A percentile compares a stretch with the other conserved stretches of the same genome.
Evolutionary conservation across 306 rosid genomes (phyloP).

Genomic region (Medicago ruthenica): DNA sequence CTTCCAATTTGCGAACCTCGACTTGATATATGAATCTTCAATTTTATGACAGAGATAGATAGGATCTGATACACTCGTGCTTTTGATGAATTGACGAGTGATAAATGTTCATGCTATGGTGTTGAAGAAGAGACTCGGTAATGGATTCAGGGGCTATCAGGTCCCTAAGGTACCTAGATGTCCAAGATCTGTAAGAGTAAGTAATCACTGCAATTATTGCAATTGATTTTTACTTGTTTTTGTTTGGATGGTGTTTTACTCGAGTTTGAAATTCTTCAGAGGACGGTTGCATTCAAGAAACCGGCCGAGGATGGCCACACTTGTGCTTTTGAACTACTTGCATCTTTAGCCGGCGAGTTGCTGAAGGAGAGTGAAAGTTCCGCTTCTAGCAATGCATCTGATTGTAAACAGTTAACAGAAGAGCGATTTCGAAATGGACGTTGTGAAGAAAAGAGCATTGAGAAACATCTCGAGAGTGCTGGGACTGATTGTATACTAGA

Average conservation of each 20-base stretch:
- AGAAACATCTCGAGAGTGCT: slow-evolving; percentile 46
- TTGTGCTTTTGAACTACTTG: slow-evolving; percentile 84
- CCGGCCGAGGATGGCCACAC: slow-evolving; percentile 53
- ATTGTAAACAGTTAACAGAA: slow-evolving; percentile 48
- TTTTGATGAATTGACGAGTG: slow-evolving; percentile 58
- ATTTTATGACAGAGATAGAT: slow-evolving; percentile 55
- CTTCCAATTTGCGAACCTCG: slow-evolving; percentile 7
- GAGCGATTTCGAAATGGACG: slow-evolving; percentile 57
- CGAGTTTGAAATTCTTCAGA: slow-evolving; percentile 60
- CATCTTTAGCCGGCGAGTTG: slow-evolving; percentile 90
- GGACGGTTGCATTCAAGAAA: slow-evolving; percentile 62
- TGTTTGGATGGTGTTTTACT: slow-evolving; percentile 36
- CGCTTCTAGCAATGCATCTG: slow-evolving; percentile 79
- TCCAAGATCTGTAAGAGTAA: slow-evolving; percentile 91
- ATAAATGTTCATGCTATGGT: slow-evolving; percentile 78
- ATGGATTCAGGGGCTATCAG: slow-evolving; percentile 71
- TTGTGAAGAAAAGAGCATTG: slow-evolving; percentile 53
- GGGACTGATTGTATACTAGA: slow-evolving; percentile 56
- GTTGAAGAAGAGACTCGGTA: slow-evolving; percentile 71
- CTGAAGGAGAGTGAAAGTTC: slow-evolving; percentile 87
- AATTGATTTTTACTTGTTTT: slow-evolving; percentile 4
- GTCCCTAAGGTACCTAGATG: slow-evolving; percentile 74
- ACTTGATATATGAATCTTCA: slow-evolving; percentile 34
- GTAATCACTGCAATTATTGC: slow-evolving; percentile 38
- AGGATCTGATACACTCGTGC: slow-evolving; percentile 43